Evolutionary conservation across 768 basidiomycete species (phyloP).

Genomic region (Coprinellus micaceus): DNA sequence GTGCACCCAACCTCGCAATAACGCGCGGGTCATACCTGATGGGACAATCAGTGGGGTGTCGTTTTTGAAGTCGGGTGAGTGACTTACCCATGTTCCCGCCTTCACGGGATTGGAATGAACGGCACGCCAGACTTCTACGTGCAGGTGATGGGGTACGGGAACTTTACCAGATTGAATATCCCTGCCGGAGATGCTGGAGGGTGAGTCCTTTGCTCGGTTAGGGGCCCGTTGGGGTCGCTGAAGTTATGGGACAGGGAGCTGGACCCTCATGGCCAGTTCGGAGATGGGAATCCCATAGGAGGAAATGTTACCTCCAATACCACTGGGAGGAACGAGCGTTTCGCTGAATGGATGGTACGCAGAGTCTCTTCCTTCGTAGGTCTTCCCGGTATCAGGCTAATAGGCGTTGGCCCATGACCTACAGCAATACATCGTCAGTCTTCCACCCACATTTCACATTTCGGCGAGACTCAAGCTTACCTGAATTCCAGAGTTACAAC

Average conservation of each 20-base stretch:
- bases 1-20: constrained; percentile 42
- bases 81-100: background rate
- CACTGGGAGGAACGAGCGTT: constrained; percentile 33
- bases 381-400: background rate
- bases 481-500: constrained; percentile 24
- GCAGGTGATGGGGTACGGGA: constrained; percentile 40
- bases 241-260: constrained; percentile 28
- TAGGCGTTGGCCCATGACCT: background rate
- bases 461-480: background rate
- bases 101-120: background rate
- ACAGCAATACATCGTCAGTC: constrained; percentile 30
- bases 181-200: constrained; percentile 38
- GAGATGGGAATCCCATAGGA: constrained; percentile 41
- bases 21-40: constrained; percentile 44
- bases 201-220: constrained; percentile 16
- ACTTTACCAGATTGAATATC: constrained; percentile 40
- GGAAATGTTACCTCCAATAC: constrained; percentile 44
- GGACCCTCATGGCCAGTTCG: constrained; percentile 41
- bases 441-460: background rate
- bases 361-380: background rate
- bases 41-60: constrained; percentile 39
- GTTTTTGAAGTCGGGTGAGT: constrained; percentile 37
- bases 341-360: constrained; percentile 42
- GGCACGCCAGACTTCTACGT: constrained; percentile 34
- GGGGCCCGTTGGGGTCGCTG: background rate